Base-by-base conservation (phyloP, 805 yeast species). In the Huiozyma sinensis region DNA sequence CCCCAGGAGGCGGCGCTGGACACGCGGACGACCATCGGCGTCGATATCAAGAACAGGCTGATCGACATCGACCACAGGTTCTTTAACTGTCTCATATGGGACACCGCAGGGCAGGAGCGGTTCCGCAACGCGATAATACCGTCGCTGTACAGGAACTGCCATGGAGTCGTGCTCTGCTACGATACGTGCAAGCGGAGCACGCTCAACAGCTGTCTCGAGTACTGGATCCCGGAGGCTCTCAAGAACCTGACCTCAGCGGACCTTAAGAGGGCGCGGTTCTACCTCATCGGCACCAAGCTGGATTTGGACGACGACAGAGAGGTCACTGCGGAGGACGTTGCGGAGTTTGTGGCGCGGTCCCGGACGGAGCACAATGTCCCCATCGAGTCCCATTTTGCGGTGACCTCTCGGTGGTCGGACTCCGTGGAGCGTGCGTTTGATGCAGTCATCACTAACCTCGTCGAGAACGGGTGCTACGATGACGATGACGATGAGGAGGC, bases 81-180 rank as follows among this genome's bases (percentile, higher is more conserved):
- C 39, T 71, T 69, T 57, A 70, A 71, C 49, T 64, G 71, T 10
- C 67, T 66, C 7, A 51, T 71, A 43, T 72, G 76, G 75, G 76
- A 71, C 49, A 71, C 76, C 10, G 76, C 76, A 4, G 76, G 76
- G 4, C 75, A 71, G 54, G 75, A 71, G 50, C 57, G 75, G 41
- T 72, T 68, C 46, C 59, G 72, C 47, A 70, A 71, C 39, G 69
- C 70, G 6, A 56, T 62, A 55, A 66, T 69, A 35, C 73, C 75
- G 6, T 61, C 70, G 3, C 44, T 71, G 28, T 71, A 70, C 51
- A 66, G 69, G 52, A 70, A 69, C n/a, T 67, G 75, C 6, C 66
- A 71, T 43, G 76, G 75, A 4, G 61, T 72, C 8, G 50, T 72
- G 10, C 46, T 72, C 27, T 64, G 68, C 1, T 72, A 70, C 54